These are phyloP conservation scores for Candida tammaniensis DNA, from an alignment of 805 yeast species.

Conservation along the genomic window DNA sequence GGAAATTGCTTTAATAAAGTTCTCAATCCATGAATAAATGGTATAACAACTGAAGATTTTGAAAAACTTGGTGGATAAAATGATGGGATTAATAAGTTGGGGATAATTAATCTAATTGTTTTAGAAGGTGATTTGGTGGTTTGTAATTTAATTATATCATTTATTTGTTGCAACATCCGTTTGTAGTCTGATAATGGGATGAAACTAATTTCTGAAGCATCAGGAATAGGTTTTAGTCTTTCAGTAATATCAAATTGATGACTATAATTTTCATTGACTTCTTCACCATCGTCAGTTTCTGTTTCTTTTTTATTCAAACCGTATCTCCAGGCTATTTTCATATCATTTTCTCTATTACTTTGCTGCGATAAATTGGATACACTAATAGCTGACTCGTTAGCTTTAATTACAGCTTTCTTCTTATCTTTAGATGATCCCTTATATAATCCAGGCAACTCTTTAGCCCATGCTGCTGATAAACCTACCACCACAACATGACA, in stretches of 20 bases:
- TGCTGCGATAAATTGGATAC: conserved; percentile 58
- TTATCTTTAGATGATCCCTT: conserved; percentile 66
- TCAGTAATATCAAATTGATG: conserved; percentile 77
- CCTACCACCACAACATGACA: conserved; percentile 69
- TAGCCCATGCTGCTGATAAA: conserved; percentile 54
- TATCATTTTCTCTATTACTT: conserved; percentile 34
- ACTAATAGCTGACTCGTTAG: conserved; percentile 60
- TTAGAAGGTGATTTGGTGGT: conserved; percentile 42
- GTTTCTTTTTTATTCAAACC: conserved; percentile 42
- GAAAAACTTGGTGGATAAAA: conserved; percentile 55
- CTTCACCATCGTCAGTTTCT: conserved; percentile 18
- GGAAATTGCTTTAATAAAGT: conserved; percentile 47
- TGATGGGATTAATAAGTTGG: conserved; percentile 78
- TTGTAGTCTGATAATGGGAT: conserved; percentile 37
- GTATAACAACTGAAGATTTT: conserved; percentile 47
- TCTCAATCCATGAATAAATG: conserved; percentile 60
- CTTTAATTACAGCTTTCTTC: conserved; percentile 55
- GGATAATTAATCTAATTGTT: conserved; percentile 65
- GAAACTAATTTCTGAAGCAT: conserved; percentile 56
- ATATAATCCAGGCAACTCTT: conserved; percentile 74
- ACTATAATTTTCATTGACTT: conserved; percentile 50
- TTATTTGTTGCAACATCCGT: conserved; percentile 39
- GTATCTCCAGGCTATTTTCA: conserved; percentile 95
- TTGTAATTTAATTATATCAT: conserved; percentile 29
- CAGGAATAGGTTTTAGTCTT: conserved; percentile 64